These are phyloP conservation scores for Naganishia vishniacii DNA, from an alignment of 768 basidiomycete genomes.

Conservation along the genomic window DNA sequence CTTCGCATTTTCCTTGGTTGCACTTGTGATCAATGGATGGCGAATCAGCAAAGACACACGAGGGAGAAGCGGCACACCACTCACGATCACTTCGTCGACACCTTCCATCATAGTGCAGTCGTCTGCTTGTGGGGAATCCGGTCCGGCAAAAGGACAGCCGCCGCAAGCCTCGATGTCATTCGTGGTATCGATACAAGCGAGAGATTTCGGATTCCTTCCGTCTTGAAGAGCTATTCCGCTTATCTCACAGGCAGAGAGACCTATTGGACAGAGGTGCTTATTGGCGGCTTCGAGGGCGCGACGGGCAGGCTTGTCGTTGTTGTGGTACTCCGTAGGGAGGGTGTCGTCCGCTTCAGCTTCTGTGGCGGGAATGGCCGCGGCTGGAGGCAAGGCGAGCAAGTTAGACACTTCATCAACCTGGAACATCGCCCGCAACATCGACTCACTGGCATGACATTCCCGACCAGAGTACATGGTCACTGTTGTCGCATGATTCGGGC, in stretches of 20 bases:
- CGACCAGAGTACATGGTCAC: background rate
- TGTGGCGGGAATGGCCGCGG: too few species aligned
- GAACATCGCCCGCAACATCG: too few species aligned
- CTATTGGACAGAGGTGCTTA: background rate
- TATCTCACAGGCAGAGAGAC: background rate
- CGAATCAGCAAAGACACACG: background rate
- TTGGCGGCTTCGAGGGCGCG: background rate
- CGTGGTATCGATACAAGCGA: background rate
- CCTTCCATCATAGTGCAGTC: slow-evolving; percentile 15
- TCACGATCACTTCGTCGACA: background rate
- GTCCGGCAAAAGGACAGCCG: background rate
- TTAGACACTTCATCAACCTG: background rate
- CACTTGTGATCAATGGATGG: background rate
- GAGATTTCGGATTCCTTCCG: background rate
- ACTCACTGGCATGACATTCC: background rate
- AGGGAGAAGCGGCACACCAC: background rate
- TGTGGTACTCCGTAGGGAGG: background rate
- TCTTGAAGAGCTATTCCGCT: background rate
- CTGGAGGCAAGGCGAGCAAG: background rate
- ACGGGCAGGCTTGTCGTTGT: background rate
- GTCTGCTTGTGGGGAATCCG: background rate
- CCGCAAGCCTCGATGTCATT: slow-evolving; percentile 5
- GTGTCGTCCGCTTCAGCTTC: too few species aligned
- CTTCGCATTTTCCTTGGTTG: background rate
- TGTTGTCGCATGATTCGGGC: background rate